Evolutionary conservation across 208 protist genomes (phyloP).

Genomic region (Strigomonas culicis): DNA sequence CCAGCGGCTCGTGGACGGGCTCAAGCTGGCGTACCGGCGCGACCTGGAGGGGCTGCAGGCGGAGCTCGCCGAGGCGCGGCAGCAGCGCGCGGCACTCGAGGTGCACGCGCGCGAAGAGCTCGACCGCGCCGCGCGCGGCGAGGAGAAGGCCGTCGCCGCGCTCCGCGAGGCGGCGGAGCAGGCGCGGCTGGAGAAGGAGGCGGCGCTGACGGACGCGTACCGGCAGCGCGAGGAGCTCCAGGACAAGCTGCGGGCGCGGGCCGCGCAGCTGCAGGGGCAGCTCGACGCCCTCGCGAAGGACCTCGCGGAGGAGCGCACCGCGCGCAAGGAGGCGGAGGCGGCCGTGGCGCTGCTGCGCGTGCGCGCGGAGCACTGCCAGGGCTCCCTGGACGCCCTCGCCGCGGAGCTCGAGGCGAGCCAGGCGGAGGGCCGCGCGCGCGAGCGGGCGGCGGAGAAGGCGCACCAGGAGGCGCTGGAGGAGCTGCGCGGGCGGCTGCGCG

Average conservation of each 20-base stretch:
- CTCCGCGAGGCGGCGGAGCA: slow-evolving; percentile 59
- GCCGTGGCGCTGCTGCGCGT: slow-evolving; percentile 46
- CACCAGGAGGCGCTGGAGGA: slow-evolving; percentile 49
- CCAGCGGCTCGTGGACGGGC: slow-evolving; percentile 27
- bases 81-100: slow-evolving; percentile 28
- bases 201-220: slow-evolving; percentile 29
- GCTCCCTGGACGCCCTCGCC: slow-evolving; percentile 29
- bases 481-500: slow-evolving; percentile 45
- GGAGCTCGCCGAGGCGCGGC: slow-evolving; percentile 32
- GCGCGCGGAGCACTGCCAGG: slow-evolving; percentile 48
- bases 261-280: slow-evolving; percentile 41
- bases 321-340: slow-evolving; percentile 59
- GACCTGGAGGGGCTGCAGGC: slow-evolving; percentile 40
- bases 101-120: slow-evolving; percentile 35
- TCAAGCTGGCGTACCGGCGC: slow-evolving; percentile 46
- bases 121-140: slow-evolving; percentile 38
- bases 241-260: slow-evolving; percentile 49
- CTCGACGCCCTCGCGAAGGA: slow-evolving; percentile 43
- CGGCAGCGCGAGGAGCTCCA: slow-evolving; percentile 50
- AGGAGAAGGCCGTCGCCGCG: slow-evolving; percentile 41
- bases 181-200: slow-evolving; percentile 53
- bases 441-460: slow-evolving; percentile 47
- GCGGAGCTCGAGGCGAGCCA: slow-evolving; percentile 50
- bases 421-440: slow-evolving; percentile 44
- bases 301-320: slow-evolving; percentile 42